phyloP scores from a whole-genome alignment of 371 early-diverging fungal species.

The Rhizopus microsporus region DNA sequence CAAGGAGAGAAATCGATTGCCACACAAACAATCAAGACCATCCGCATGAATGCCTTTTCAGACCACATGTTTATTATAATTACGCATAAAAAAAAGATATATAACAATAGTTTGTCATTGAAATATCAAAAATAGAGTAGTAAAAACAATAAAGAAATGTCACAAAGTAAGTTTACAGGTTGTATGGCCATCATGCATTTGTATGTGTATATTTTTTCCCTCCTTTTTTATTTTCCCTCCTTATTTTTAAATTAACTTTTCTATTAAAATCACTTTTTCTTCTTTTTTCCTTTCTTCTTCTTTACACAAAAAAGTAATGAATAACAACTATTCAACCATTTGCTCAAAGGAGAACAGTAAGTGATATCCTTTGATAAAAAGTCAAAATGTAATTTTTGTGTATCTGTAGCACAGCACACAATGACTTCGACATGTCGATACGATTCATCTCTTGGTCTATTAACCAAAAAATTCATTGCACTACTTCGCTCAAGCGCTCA shows the following conservation, averaged over 20 bases:
- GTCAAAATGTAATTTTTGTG: no score
- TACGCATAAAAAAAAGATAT: neutral
- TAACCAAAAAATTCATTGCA: constrained; percentile 77
- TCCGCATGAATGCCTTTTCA: neutral
- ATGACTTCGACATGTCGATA: constrained; percentile 32
- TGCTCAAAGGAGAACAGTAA: no score
- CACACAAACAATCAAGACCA: neutral
- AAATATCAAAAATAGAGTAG: constrained; percentile 4
- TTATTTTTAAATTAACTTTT: neutral
- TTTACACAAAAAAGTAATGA: neutral
- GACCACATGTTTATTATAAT: neutral
- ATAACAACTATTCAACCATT: no score
- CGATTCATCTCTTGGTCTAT: constrained; percentile 66
- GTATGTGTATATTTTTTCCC: neutral
- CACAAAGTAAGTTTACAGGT: neutral
- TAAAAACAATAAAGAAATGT: no score
- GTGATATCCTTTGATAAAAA: no score
- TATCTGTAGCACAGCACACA: neutral
- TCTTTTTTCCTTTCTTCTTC: neutral
- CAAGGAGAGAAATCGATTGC: no score
- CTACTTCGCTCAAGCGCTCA: constrained; percentile 65
- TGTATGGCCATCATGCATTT: neutral
- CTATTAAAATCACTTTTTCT: neutral
- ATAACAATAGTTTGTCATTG: no score
- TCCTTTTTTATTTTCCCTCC: constrained; percentile 1